Evolutionary conservation across 163 green algal species (phyloP).

Genomic region (Volvox carteri): DNA sequence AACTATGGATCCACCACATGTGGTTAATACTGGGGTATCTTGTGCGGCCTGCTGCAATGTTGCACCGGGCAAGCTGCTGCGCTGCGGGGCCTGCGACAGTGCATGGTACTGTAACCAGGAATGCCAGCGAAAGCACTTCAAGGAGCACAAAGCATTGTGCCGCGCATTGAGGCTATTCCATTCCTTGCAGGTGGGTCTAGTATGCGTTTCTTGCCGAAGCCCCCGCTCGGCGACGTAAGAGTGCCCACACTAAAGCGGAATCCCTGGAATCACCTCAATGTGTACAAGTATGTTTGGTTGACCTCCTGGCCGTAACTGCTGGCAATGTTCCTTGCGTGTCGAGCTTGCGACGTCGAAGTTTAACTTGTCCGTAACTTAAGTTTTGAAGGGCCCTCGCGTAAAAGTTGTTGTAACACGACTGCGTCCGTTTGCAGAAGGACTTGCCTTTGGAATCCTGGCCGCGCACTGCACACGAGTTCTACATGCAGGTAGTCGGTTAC

Average conservation of each 20-base stretch:
- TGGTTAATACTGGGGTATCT: slow-evolving; percentile 12
- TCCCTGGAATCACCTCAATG: neutral
- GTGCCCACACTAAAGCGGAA: neutral
- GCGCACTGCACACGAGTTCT: slow-evolving; percentile 20
- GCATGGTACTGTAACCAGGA: slow-evolving; percentile 45
- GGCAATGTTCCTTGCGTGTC: neutral
- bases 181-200: slow-evolving; percentile 19
- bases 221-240: neutral
- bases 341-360: neutral
- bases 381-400: too few relatives aligned
- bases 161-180: slow-evolving; percentile 17
- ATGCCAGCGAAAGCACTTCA: slow-evolving; percentile 46
- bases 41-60: slow-evolving; percentile 18
- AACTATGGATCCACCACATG: slow-evolving; percentile 35
- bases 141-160: slow-evolving; percentile 48
- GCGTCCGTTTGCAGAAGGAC: slow-evolving; percentile 27
- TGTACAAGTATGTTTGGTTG: neutral
- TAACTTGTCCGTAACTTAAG: neutral
- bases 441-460: slow-evolving; percentile 30
- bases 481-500: slow-evolving; percentile 20
- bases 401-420: too few relatives aligned
- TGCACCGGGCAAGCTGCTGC: slow-evolving; percentile 34
- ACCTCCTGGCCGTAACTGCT: neutral
- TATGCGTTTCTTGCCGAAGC: neutral
- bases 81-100: slow-evolving; percentile 16